Conservation (phyloP, 495 filamentous ascomycete genomes). For the Beverwykella pulmonaria region DNA sequence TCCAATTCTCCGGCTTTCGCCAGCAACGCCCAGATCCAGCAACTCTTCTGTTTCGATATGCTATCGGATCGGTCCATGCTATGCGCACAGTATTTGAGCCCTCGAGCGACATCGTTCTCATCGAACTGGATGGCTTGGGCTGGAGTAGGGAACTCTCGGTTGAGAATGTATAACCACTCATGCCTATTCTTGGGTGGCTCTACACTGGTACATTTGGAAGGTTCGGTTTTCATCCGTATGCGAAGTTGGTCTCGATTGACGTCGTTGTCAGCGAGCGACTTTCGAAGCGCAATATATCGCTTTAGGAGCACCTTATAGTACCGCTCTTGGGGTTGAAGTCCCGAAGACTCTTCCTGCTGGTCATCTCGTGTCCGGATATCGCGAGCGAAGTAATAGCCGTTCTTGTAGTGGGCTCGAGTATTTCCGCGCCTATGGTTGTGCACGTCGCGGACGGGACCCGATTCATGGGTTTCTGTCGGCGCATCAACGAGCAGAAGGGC, state of each 20-base stretch:
- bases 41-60: slow-evolving; percentile 54
- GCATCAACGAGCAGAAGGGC: slow-evolving; percentile 17
- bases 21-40: slow-evolving; percentile 67
- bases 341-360: background rate
- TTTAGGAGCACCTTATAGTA: slow-evolving; percentile 66
- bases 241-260: background rate
- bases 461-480: slow-evolving; percentile 16
- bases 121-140: slow-evolving; percentile 72
- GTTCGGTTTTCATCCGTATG: background rate
- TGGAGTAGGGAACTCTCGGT: slow-evolving; percentile 63
- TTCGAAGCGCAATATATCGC: slow-evolving; percentile 62
- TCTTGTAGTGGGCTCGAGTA: slow-evolving; percentile 63
- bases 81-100: slow-evolving; percentile 50
- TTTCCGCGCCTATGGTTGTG: slow-evolving; percentile 48
- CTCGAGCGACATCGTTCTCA: slow-evolving; percentile 58
- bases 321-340: slow-evolving; percentile 52
- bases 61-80: slow-evolving; percentile 53
- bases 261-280: slow-evolving; percentile 35
- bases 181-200: slow-evolving; percentile 48
- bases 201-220: slow-evolving; percentile 46
- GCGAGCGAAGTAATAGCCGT: slow-evolving; percentile 69
- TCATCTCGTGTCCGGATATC: background rate
- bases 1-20: slow-evolving; percentile 60
- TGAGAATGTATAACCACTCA: slow-evolving; percentile 55
- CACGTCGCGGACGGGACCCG: slow-evolving; percentile 22